A percentile compares a stretch with the other conserved stretches of the same genome.
Evolutionary conservation across 805 yeast species (phyloP).

Genomic region (Candida berthetii): DNA sequence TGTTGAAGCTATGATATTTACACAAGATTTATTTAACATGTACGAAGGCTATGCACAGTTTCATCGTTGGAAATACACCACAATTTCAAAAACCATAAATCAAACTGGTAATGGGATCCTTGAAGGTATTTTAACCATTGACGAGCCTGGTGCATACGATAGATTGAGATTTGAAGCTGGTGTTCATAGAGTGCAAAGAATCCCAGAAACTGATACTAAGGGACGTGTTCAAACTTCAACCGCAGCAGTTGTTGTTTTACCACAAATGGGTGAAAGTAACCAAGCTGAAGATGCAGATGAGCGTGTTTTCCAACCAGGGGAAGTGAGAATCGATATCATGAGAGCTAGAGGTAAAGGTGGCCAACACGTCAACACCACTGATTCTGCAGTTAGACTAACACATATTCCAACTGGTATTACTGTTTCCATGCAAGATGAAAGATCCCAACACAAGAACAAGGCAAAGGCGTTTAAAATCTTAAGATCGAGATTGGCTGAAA

Average conservation of each 20-base stretch:
- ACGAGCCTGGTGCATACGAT: slow-evolving; percentile 73
- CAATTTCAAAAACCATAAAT: slow-evolving; percentile 51
- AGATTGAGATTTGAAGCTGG: slow-evolving; percentile 82
- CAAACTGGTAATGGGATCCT: slow-evolving; percentile 61
- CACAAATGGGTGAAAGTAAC: slow-evolving; percentile 60
- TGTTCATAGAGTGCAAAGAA: slow-evolving; percentile 91
- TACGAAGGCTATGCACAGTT: slow-evolving; percentile 63
- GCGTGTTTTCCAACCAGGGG: slow-evolving; percentile 76
- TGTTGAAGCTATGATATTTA: slow-evolving; percentile 82
- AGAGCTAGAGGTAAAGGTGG: slow-evolving; percentile 97
- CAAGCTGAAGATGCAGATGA: slow-evolving; percentile 45
- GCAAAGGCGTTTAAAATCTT: slow-evolving; percentile 86
- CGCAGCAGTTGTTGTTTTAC: slow-evolving; percentile 90
- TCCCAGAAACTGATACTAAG: slow-evolving; percentile 89
- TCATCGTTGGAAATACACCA: slow-evolving; percentile 59
- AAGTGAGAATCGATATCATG: slow-evolving; percentile 93
- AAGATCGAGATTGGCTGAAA: slow-evolving; percentile 79
- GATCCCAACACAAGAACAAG: slow-evolving; percentile 92
- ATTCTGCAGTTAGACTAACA: slow-evolving; percentile 89
- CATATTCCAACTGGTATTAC: slow-evolving; percentile 89
- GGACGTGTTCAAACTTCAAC: slow-evolving; percentile 96
- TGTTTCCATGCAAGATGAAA: slow-evolving; percentile 88
- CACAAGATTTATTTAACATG: slow-evolving; percentile 77
- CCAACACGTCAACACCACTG: slow-evolving; percentile 96
- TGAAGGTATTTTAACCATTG: slow-evolving; percentile 72